phyloP scores from a whole-genome alignment of 2,329 filamentous ascomycete species.

The Microascus cirrosus region DNA sequence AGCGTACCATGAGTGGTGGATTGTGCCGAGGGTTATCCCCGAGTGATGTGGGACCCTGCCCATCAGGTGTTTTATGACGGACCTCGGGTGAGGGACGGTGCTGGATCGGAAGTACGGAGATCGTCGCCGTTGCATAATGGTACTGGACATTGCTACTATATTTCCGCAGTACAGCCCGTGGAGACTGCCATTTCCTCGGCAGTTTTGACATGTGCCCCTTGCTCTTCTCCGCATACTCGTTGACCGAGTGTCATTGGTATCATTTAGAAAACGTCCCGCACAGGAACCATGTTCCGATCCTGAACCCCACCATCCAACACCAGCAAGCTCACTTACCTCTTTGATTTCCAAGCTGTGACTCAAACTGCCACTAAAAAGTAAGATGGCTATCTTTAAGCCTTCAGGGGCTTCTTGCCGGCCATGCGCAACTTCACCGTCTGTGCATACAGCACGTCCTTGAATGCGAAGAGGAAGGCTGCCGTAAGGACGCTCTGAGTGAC shows the following conservation, averaged over 20 bases:
- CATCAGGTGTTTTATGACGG: background rate
- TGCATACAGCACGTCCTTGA: conserved; percentile 94
- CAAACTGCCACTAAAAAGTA: too few species aligned
- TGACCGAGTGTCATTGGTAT: conserved; percentile 1
- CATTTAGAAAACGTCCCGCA: background rate
- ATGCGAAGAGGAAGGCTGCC: conserved; percentile 90
- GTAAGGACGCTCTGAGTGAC: conserved; percentile 95
- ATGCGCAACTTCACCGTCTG: conserved; percentile 58
- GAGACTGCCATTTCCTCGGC: background rate
- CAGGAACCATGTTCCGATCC: background rate
- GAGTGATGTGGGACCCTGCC: background rate
- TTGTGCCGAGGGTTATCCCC: conserved; percentile 39
- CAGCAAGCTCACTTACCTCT: background rate
- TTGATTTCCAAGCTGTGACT: background rate
- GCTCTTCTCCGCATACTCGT: background rate
- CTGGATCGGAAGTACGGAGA: background rate
- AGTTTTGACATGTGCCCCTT: background rate
- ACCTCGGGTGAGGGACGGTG: background rate
- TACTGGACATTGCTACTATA: background rate
- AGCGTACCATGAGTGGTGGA: conserved; percentile 54
- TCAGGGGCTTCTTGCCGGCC: conserved; percentile 22
- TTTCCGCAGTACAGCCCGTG: background rate
- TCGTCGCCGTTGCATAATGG: background rate
- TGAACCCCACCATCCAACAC: background rate
- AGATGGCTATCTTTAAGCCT: background rate